Base-by-base conservation (phyloP, 2,329 filamentous ascomycete species). In the Aschersonia sp. region DNA sequence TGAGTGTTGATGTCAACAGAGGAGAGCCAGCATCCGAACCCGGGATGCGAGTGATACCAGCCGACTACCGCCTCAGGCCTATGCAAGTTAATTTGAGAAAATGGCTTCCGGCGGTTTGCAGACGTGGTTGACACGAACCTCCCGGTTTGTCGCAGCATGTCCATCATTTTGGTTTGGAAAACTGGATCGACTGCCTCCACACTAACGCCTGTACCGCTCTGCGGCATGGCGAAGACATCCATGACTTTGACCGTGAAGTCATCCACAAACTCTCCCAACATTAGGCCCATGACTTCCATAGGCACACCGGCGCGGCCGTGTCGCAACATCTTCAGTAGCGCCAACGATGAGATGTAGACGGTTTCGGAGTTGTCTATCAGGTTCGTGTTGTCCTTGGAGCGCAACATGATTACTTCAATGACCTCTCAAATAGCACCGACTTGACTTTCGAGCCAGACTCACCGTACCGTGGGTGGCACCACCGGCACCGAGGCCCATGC, bases 121-220 rank as follows among this genome's bases (percentile, higher is more conserved):
- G 35, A 38, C 7, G 35, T 12, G 12, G 7, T 3, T 38, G 40
- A 53, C 9, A 28, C 78, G 59, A 73, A 94, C 88, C 92, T 79
- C 70, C 92, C 92, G 50, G 92, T 98, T 74, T 98, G 92, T 61
- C 86, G 78, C 64, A 98, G 74, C 92, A 98, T 97, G 65, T 98
- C 92, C 92, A 98, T 98, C 92, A 98, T 98, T 77, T 96, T 98
- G 61, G 89, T 96, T 72, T 98, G 92, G 68, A 98, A 98, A 35
- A 98, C 92, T 7, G 89, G 89, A 64, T 98, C 92, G 53, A 98
- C 92, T 46, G 92, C 94, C 69, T 98, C 92, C 59, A 98, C 92
- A 68, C 88, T 95, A 57, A 98, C 92, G 57, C 92, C 92, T 1
- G 92, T 98, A 69, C 92, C 92, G 58, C 89, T 96, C 65, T 98